Percentiles rank a stretch among this genome's conserved stretches.
These are phyloP conservation scores for Yamadazyma sp. DNA, from an alignment of 1,139 yeast species.

Conservation along the genomic window DNA sequence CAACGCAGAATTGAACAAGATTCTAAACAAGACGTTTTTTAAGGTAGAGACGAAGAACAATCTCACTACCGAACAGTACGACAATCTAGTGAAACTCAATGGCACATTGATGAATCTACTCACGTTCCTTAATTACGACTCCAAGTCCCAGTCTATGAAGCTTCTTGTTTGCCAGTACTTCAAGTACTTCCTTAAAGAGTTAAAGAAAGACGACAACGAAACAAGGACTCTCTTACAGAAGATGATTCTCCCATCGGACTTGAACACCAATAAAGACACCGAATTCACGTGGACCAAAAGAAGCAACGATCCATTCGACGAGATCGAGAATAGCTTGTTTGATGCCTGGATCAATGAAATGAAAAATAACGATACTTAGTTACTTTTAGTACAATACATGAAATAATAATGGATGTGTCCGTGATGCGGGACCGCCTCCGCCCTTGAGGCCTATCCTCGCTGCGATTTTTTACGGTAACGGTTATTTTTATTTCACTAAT, in stretches of 20 bases:
- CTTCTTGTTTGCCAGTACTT: slow-evolving; percentile 40
- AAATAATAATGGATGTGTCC: too few relatives aligned
- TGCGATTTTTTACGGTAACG: neutral
- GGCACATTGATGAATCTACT: slow-evolving; percentile 28
- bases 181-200: slow-evolving; percentile 42
- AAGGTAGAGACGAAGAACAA: slow-evolving; percentile 34
- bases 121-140: slow-evolving; percentile 22
- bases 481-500: neutral
- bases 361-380: slow-evolving; percentile 14
- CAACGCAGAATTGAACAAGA: slow-evolving; percentile 31
- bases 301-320: slow-evolving; percentile 32
- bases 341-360: slow-evolving; percentile 47
- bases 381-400: too few relatives aligned
- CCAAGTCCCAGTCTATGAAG: slow-evolving; percentile 19
- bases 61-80: slow-evolving; percentile 38
- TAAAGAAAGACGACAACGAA: slow-evolving; percentile 23
- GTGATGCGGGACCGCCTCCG: neutral
- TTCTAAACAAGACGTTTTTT: slow-evolving; percentile 35
- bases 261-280: slow-evolving; percentile 13
- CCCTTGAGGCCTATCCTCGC: neutral
- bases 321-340: slow-evolving; percentile 43
- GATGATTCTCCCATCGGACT: slow-evolving; percentile 38
- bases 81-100: slow-evolving; percentile 33
- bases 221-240: slow-evolving; percentile 25
- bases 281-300: slow-evolving; percentile 9